Evolutionary conservation across 2,329 filamentous ascomycete genomes (phyloP), one percentile per base, ranked within the genome.

Genomic region (Septoria linicola): DNA sequence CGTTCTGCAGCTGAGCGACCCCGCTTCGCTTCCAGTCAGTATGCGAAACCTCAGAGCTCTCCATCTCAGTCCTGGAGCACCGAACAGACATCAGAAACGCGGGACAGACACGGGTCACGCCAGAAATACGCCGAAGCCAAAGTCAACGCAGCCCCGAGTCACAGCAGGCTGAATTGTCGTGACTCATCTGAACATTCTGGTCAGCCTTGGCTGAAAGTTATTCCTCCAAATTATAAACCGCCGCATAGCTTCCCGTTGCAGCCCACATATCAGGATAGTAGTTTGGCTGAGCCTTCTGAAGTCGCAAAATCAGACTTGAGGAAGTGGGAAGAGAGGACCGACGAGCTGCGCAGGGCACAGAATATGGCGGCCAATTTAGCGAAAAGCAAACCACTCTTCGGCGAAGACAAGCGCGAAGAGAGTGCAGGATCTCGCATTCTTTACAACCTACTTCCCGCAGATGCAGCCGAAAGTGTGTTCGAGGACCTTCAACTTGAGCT

Each of bases 401-500:
- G 65, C n/a, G 36, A 56, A 10, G 60, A 53, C 23, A 64, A 59
- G 39, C 49, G 61, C 16, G 20, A 34, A 14, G 91, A 67, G 87
- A 67, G 63, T 39, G 61, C 89, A 6, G 90, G 96, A 65, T 95
- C 89, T 0, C 79, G 78, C 35, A 79, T 97, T 34, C 76, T 90
- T 31, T 76, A 84, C 55, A 74, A 90, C 56, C 72, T 96, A 25
- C 77, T 96, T 1, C 76, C 87, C 10, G 36, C 55, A n/a, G 52
- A 59, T 19, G 45, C 59, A 1, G 75, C 76, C 3, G 72, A 80
- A 1, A 74, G 77, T 13, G 78, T 86, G 4, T 96, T 96, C 66
- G 77, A 84, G 16, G 78, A 77, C 32, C 74, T 96, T 13, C 82
- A 82, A 45, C 72, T 80, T 11, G 91, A 97, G 67, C 83, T 96